A percentile compares a stretch with the other conserved stretches of the same genome.
Evolutionary conservation across 257 asterid genomes (phyloP).

Genomic region (Petunia secreta): DNA sequence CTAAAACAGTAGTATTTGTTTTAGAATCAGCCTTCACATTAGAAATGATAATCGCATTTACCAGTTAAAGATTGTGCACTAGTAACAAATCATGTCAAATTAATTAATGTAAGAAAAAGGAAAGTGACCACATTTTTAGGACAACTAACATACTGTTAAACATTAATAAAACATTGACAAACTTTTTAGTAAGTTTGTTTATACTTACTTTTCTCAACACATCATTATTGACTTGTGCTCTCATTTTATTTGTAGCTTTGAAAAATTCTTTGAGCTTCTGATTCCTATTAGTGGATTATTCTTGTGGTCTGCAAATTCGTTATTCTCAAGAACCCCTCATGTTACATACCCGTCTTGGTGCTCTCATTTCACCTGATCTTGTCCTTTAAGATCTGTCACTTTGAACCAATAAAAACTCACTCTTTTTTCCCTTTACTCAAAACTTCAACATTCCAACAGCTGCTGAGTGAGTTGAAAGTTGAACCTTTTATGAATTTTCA

Average conservation of each 20-base stretch:
- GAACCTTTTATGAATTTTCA: neutral
- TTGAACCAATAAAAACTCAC: constrained; percentile 5
- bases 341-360: constrained; percentile 42
- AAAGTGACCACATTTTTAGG: no score
- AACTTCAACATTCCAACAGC: neutral
- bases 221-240: neutral
- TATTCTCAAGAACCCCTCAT: neutral
- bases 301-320: constrained; percentile 10
- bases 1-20: no score
- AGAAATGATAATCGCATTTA: no score
- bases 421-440: neutral
- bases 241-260: neutral
- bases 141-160: no score
- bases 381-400: constrained; percentile 60
- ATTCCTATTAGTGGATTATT: neutral
- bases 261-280: neutral
- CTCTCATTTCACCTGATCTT: constrained; percentile 48
- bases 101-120: no score
- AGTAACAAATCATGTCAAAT: no score
- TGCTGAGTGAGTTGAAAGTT: neutral
- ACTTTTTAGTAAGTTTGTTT: no score
- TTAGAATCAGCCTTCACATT: no score
- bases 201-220: neutral
- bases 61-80: no score
- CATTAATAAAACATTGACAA: neutral